Base-by-base conservation (phyloP, 2,329 filamentous ascomycete genomes). In the Cladosporium colombiae region DNA sequence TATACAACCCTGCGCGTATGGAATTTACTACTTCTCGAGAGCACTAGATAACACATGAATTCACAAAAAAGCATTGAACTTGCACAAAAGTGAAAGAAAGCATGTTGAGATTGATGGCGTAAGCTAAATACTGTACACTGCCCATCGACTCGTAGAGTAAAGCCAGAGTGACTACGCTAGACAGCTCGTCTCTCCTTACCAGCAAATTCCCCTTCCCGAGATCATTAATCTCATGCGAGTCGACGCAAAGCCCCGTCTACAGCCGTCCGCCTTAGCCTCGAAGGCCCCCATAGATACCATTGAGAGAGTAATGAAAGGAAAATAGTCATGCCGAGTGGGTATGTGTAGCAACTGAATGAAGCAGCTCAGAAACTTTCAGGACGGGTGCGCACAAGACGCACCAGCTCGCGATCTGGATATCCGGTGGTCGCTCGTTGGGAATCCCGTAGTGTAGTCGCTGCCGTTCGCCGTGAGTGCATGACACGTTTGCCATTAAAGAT, bases 301-400 rank as follows among this genome's bases (percentile, higher is more conserved):
- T 13, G n/a, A 21, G 11, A 29, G 52, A 21, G 18, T 33, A 21
- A 55, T n/a, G 6, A 33, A 55, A 16, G 14, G 35, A 18, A n/a
- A 33, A 33, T 55, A 55, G 27, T 55, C 52, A 55, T 55, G 52
- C 52, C 52, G 52, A 55, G 52, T 55, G 52, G 52, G 52, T 55
- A 55, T 55, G 52, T 55, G 29, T 55, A 31, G 25, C n/a, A 55
- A 53, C 18, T 18, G 35, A 29, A 8, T 21, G 52, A 29, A 27
- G 49, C 23, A 31, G 52, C 52, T 55, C 52, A 33, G 7, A 11
- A 55, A 55, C 27, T 21, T 31, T n/a, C 27, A 21, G 27, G 7
- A 21, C 2, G 25, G 18, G 33, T 6, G 52, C 52, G 21, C 5
- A 33, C n/a, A 29, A 53, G 18, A 11, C 25, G 52, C 52, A 21